Evolutionary conservation across 2,329 filamentous ascomycete genomes (phyloP).

Genomic region (Chalaropsis thielavioides): DNA sequence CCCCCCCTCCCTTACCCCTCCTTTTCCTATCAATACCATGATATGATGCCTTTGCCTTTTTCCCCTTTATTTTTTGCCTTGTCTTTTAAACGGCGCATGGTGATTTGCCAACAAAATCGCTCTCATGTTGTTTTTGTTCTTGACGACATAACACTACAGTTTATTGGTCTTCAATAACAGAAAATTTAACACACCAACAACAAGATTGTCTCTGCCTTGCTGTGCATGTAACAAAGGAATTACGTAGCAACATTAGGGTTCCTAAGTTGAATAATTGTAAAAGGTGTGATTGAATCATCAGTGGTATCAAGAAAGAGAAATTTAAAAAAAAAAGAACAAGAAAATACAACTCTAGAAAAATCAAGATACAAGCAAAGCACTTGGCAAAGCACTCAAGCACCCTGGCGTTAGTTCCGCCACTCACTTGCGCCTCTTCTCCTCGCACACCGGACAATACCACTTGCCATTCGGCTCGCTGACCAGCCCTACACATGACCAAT

Average conservation of each 20-base stretch:
- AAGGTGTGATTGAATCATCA: not conserved
- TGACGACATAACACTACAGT: not conserved
- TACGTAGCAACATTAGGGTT: too few relatives aligned
- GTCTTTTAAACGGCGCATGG: not conserved
- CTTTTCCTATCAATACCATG: not conserved
- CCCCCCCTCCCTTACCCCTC: not conserved
- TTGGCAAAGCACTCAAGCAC: too few relatives aligned
- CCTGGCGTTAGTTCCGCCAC: not conserved
- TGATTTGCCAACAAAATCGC: not conserved
- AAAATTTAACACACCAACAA: not conserved
- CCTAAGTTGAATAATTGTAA: not conserved
- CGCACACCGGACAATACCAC: constrained; percentile 53
- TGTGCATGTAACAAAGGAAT: too few relatives aligned
- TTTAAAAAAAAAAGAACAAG: not conserved
- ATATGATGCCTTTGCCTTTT: not conserved
- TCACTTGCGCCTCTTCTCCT: constrained; percentile 35
- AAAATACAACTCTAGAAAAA: not conserved
- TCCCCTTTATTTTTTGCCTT: not conserved
- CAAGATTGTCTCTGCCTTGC: too few relatives aligned
- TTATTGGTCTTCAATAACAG: constrained; percentile 1
- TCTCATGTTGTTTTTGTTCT: not conserved
- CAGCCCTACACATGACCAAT: constrained; percentile 60
- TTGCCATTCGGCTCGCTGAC: constrained; percentile 53
- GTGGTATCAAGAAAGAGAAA: not conserved
- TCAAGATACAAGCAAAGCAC: too few relatives aligned